Base-by-base conservation (phyloP, 2,329 filamentous ascomycete genomes). In the Tetracladium maxilliforme region DNA sequence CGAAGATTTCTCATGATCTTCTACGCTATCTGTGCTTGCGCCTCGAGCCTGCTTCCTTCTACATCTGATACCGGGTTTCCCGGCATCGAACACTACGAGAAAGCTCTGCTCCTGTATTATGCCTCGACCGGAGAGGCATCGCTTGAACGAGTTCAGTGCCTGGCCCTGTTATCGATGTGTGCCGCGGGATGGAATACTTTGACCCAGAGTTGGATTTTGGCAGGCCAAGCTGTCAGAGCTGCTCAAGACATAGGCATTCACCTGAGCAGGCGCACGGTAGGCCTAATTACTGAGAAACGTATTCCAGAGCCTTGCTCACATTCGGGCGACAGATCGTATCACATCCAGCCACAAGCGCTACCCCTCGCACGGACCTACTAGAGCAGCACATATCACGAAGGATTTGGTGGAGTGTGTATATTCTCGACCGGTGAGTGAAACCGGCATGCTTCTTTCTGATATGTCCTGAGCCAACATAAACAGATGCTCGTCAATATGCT, bases 351-450 rank as follows among this genome's bases (percentile, higher is more conserved):
- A n/a, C n/a, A n/a, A n/a, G n/a, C n/a, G n/a, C n/a, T n/a, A n/a
- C n/a, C n/a, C n/a, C n/a, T n/a, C n/a, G n/a, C n/a, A n/a, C n/a
- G n/a, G n/a, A n/a, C n/a, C n/a, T n/a, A n/a, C n/a, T n/a, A n/a
- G n/a, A n/a, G n/a, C n/a, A n/a, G n/a, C n/a, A n/a, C n/a, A n/a
- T 44, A 13, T 40, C 38, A 3, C 29, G 40, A 5, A 34, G 43
- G 8, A 28, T 39, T n/a, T 45, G 43, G 43, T 45, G 43, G 43
- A 39, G 38, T 12, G 30, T 44, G 5, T 44, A 41, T 19, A 36
- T 34, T 17, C 33, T 44, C 3, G 43, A 45, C 15, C 31, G 40
- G 41, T 43, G 34, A 3, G 19, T 25, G 21, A 8, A 7, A 14
- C 11, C 15, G 14, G 3, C 10, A 12, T n/a, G 26, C 6, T 21